phyloP scores from a whole-genome alignment of 306 rosid species.

The Urtica urens region DNA sequence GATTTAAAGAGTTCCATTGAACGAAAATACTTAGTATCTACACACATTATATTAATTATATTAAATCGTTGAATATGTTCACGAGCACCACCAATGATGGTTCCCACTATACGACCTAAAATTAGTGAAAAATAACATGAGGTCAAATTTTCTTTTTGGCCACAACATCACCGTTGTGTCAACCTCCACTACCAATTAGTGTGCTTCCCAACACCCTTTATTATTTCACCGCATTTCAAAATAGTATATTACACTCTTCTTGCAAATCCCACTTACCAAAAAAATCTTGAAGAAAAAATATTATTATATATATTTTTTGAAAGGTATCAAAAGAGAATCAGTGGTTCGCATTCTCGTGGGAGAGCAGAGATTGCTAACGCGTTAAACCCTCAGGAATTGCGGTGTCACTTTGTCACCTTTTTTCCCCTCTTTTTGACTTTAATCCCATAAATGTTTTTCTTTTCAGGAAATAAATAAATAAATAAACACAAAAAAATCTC shows the following conservation, averaged over 20 bases:
- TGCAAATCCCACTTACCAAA: background rate
- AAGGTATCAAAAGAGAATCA: slow-evolving; percentile 5
- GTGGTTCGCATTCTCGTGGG: slow-evolving; percentile 13
- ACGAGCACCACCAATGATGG: slow-evolving; percentile 24
- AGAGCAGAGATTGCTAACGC: slow-evolving; percentile 20
- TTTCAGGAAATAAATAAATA: slow-evolving; percentile 9
- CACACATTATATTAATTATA: background rate
- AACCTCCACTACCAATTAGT: slow-evolving; percentile 37
- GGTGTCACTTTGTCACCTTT: slow-evolving; percentile 35
- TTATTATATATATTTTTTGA: background rate
- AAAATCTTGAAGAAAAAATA: background rate
- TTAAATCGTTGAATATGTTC: slow-evolving; percentile 19
- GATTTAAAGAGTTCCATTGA: background rate
- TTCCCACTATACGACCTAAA: slow-evolving; percentile 40
- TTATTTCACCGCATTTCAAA: slow-evolving; percentile 8
- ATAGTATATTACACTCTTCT: slow-evolving; percentile 5
- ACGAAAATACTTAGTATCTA: background rate
- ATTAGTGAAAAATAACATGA: slow-evolving; percentile 18
- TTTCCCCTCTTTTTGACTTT: slow-evolving; percentile 45
- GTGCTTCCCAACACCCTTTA: slow-evolving; percentile 1
- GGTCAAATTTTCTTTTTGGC: slow-evolving; percentile 19
- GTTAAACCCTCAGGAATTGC: slow-evolving; percentile 22
- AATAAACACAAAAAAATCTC: slow-evolving; percentile 9
- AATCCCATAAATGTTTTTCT: slow-evolving; percentile 1
- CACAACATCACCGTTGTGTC: slow-evolving; percentile 30